Percentiles rank a stretch among this genome's conserved stretches.
Conservation (phyloP, 495 filamentous ascomycete genomes). For the Lasiosphaeria hispida region DNA sequence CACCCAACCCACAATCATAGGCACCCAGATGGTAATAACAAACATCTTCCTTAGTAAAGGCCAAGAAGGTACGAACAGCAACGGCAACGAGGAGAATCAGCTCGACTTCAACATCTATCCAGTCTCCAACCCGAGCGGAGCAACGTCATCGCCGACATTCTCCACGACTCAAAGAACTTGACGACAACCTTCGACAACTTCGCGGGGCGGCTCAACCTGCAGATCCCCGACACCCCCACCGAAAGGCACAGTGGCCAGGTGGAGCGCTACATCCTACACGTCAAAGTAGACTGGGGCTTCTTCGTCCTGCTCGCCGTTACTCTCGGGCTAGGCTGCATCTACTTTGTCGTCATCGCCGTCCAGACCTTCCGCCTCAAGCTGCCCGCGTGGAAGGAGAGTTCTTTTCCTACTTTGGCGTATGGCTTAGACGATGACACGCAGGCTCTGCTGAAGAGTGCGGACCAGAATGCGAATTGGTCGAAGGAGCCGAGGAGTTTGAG, state of each 20-base stretch:
- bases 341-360: not conserved
- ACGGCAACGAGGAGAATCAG: too few species aligned
- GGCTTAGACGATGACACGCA: slow-evolving; percentile 6
- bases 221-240: not conserved
- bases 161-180: not conserved
- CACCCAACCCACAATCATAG: not conserved
- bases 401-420: not conserved
- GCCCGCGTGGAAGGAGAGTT: slow-evolving; percentile 1
- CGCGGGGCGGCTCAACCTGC: not conserved
- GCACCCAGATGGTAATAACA: not conserved
- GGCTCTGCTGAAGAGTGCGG: not conserved
- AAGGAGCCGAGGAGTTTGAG: too few species aligned
- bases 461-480: too few species aligned
- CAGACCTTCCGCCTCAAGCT: not conserved
- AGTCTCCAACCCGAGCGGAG: not conserved
- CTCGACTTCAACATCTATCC: not conserved
- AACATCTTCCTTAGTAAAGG: not conserved
- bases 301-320: slow-evolving; percentile 3
- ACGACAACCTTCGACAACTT: not conserved
- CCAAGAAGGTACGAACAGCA: not conserved
- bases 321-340: not conserved
- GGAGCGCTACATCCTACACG: not conserved
- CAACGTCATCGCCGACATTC: not conserved
- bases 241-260: not conserved
- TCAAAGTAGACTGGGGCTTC: slow-evolving; percentile 5